Evolutionary conservation across 2,329 filamentous ascomycete species (phyloP).

Genomic region (Alternaria sp.): DNA sequence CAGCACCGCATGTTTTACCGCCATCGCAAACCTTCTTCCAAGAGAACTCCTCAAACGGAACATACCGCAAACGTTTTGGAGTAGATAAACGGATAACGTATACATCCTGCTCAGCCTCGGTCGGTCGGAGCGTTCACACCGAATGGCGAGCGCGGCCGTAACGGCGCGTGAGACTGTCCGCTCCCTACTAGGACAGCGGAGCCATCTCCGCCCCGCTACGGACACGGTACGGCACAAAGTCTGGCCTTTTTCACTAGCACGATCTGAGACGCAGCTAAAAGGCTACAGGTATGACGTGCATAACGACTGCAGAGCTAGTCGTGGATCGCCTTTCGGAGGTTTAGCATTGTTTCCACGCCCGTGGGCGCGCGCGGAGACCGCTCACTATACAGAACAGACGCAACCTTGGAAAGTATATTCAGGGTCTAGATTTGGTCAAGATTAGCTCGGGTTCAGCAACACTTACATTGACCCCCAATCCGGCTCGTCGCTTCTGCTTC

Average conservation of each 20-base stretch:
- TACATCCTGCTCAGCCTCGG: background rate
- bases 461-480: background rate
- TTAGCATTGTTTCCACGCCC: conserved; percentile 4
- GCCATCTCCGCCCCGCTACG: conserved; percentile 1
- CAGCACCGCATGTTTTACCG: background rate
- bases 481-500: background rate
- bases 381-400: background rate
- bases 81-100: background rate
- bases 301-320: conserved; percentile 6
- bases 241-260: background rate
- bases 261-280: conserved; percentile 12
- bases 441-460: background rate
- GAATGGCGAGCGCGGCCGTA: background rate
- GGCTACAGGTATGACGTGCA: conserved; percentile 22
- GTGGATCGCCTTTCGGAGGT: conserved; percentile 12
- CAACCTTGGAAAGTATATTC: background rate
- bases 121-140: background rate
- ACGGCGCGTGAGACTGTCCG: background rate
- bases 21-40: background rate
- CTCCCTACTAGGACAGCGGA: conserved; percentile 1
- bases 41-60: background rate
- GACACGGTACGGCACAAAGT: conserved; percentile 1
- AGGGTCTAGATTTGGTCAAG: background rate
- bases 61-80: background rate
- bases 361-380: conserved; percentile 3